Conservation (phyloP, 2,329 filamentous ascomycete genomes). For the Mycocentrospora acerina region DNA sequence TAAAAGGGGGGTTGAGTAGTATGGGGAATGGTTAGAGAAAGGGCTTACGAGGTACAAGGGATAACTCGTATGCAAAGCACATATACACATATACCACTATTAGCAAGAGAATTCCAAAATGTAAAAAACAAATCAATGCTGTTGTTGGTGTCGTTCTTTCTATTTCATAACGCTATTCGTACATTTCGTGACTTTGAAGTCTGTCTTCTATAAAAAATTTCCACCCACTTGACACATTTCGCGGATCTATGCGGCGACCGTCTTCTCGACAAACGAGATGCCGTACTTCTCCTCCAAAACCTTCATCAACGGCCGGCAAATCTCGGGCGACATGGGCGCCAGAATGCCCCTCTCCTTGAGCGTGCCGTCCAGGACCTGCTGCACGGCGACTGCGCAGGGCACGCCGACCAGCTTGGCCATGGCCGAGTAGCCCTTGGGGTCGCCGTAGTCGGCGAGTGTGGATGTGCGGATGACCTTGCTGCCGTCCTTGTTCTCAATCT, state of each 20-base stretch:
- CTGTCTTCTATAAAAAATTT: neutral
- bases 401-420: constrained; percentile 85
- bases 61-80: too few species aligned
- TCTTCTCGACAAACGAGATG: constrained; percentile 73
- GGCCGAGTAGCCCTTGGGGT: constrained; percentile 73
- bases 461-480: constrained; percentile 74
- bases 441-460: constrained; percentile 81
- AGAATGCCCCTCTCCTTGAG: constrained; percentile 72
- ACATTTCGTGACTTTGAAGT: neutral
- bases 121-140: neutral
- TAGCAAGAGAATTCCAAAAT: too few species aligned
- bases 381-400: constrained; percentile 71
- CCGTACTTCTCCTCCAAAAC: constrained; percentile 77
- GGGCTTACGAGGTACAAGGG: neutral
- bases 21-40: neutral
- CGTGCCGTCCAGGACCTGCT: constrained; percentile 75
- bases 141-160: neutral
- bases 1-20: neutral
- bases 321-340: constrained; percentile 72
- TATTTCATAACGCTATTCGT: neutral
- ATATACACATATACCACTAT: too few species aligned
- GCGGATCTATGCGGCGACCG: constrained; percentile 31
- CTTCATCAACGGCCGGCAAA: constrained; percentile 73
- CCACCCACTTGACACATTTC: too few species aligned
- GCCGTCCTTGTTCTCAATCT: constrained; percentile 80